Conservation (phyloP, 345 rosid genomes). For the Citrus sinensis region DVS_A1.0 CM039163.1:45504001-45504500, state of each 20-base stretch:
- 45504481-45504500: not conserved
- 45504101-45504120: no score
- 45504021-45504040: no score
- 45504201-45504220: no score
- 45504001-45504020: no score
- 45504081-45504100: not conserved
- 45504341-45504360: conserved; percentile 67
- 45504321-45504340: conserved; percentile 78
- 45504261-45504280: conserved; percentile 94
- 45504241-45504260: conserved; percentile 70
- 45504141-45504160: no score
- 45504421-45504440: conserved; percentile 75
- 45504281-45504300: conserved; percentile 97
- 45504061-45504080: not conserved
- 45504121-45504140: no score
- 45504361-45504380: conserved; percentile 78
- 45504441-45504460: conserved; percentile 90
- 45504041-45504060: not conserved
- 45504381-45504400: conserved; percentile 69
- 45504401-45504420: conserved; percentile 83
- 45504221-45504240: not conserved
- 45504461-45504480: conserved; percentile 13
- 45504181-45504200: no score
- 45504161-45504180: no score
- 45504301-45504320: conserved; percentile 74